Evolutionary conservation across 1,284 basidiomycete genomes (phyloP).

Genomic region (Ustilago xerochloae): DNA sequence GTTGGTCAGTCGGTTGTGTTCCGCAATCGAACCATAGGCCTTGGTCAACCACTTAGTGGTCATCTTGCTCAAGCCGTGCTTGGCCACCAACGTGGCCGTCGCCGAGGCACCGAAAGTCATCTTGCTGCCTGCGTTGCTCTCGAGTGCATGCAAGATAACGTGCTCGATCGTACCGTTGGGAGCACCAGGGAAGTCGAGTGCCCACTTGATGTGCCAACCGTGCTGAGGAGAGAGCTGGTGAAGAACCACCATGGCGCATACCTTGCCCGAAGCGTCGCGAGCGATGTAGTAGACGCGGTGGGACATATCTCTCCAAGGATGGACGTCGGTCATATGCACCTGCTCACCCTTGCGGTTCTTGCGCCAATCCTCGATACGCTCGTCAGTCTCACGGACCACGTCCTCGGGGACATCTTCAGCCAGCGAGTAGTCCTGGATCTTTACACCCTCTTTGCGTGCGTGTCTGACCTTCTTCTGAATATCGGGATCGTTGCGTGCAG

Average conservation of each 20-base stretch:
- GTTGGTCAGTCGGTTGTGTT: slow-evolving; percentile 52
- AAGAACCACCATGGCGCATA: slow-evolving; percentile 72
- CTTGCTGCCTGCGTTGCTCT: slow-evolving; percentile 70
- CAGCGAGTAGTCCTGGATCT: slow-evolving; percentile 67
- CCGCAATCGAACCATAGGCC: slow-evolving; percentile 52
- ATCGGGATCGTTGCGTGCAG: slow-evolving; percentile 70
- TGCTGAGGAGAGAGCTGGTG: slow-evolving; percentile 72
- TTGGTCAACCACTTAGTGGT: slow-evolving; percentile 53
- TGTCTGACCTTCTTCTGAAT: slow-evolving; percentile 72
- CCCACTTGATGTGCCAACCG: slow-evolving; percentile 75
- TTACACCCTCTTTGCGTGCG: slow-evolving; percentile 72
- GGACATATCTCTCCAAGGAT: slow-evolving; percentile 72
- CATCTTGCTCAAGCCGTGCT: slow-evolving; percentile 58
- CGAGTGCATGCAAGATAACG: slow-evolving; percentile 72
- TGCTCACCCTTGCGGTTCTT: slow-evolving; percentile 72
- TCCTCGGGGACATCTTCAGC: slow-evolving; percentile 69
- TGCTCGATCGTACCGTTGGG: slow-evolving; percentile 72
- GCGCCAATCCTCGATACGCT: slow-evolving; percentile 72
- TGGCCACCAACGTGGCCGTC: slow-evolving; percentile 43
- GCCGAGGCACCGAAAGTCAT: slow-evolving; percentile 70
- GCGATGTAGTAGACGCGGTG: slow-evolving; percentile 74
- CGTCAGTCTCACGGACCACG: slow-evolving; percentile 69
- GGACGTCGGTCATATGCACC: slow-evolving; percentile 73
- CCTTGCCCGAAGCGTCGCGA: slow-evolving; percentile 70
- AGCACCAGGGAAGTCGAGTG: slow-evolving; percentile 73